Evolutionary conservation across 176 grass and related monocot genomes (phyloP), one percentile per base, ranked within the genome.

Genomic region (Oropetium thomaeum): DNA sequence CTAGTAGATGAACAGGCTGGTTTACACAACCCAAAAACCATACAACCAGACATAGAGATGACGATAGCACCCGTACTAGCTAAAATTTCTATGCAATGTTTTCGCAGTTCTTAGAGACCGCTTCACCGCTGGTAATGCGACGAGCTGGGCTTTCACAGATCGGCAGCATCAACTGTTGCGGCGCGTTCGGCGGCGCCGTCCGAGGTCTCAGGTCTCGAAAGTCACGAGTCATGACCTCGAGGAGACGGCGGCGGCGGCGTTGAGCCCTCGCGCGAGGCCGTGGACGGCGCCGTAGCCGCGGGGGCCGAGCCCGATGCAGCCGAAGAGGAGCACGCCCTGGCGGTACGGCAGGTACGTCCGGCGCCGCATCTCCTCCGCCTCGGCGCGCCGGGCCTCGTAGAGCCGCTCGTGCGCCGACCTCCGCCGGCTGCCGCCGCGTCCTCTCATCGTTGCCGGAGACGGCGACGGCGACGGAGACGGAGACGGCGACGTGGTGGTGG

Each of bases 311-410:
- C 92, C 92, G 66, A 99, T 81, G 82, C 92, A 99, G 5, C 96
- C 89, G 51, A 99, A 82, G 20, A 87, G 62, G 6, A 87, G 69
- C n/a, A 92, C 58, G 5, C 96, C 96, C 53, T 92, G 92, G 10
- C 96, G 82, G 80, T 99, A 99, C 57, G 92, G 92, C 73, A 99
- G 51, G 89, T 82, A 90, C n/a, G 96, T 99, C n/a, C 92, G 82
- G 40, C 87, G 91, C 42, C 96, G 83, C 96, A 95, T 90, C 82
- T 95, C 96, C 80, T 99, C 89, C 4, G 89, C 82, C 63, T 99
- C 87, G 0, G 96, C 96, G 0, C 96, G 82, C 58, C 88, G 87
- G 65, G 88, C 85, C 58, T 86, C 84, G 87, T 99, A 99, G 16
- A 88, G 82, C 34, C 84, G 85, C 87, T 99, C 96, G 62, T 99